Conservation (phyloP, 2,329 filamentous ascomycete species). For the Claviceps sp. region DNA sequence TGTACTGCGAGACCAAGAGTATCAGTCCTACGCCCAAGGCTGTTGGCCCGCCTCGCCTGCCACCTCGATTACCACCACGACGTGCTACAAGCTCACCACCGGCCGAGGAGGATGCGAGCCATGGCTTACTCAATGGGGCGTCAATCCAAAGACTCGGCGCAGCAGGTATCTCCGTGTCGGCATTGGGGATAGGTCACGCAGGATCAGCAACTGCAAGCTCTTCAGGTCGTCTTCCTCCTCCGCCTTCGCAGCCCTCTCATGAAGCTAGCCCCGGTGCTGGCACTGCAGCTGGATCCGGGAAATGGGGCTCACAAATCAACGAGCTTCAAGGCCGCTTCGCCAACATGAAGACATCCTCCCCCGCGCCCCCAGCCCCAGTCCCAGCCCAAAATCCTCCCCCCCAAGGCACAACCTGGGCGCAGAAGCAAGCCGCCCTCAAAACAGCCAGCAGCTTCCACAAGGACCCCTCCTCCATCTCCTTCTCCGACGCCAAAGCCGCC, state of each 20-base stretch:
- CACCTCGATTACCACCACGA: slow-evolving; percentile 25
- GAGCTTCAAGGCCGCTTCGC: slow-evolving; percentile 58
- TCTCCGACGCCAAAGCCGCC: slow-evolving; percentile 43
- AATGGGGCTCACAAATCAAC: slow-evolving; percentile 34
- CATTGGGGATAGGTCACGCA: slow-evolving; percentile 52
- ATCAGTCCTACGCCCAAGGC: neutral
- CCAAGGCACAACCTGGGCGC: slow-evolving; percentile 47
- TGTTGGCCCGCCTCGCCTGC: slow-evolving; percentile 39
- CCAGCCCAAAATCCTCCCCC: slow-evolving; percentile 14
- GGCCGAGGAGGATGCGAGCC: neutral
- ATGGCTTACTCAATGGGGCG: slow-evolving; percentile 31
- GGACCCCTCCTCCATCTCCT: slow-evolving; percentile 46
- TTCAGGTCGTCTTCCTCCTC: slow-evolving; percentile 13
- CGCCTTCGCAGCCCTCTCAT: neutral
- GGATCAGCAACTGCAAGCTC: slow-evolving; percentile 16
- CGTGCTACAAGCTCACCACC: slow-evolving; percentile 8
- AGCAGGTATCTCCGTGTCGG: slow-evolving; percentile 67
- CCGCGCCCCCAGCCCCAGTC: slow-evolving; percentile 10
- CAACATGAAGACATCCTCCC: slow-evolving; percentile 29
- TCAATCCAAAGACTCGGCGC: slow-evolving; percentile 54
- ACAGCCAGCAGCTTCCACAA: slow-evolving; percentile 47
- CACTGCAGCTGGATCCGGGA: slow-evolving; percentile 8
- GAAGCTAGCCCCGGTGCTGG: slow-evolving; percentile 11
- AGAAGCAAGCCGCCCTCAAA: slow-evolving; percentile 49
- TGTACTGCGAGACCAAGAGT: slow-evolving; percentile 14